phyloP scores from a whole-genome alignment of 768 basidiomycete genomes.

The Russula sp. region DNA sequence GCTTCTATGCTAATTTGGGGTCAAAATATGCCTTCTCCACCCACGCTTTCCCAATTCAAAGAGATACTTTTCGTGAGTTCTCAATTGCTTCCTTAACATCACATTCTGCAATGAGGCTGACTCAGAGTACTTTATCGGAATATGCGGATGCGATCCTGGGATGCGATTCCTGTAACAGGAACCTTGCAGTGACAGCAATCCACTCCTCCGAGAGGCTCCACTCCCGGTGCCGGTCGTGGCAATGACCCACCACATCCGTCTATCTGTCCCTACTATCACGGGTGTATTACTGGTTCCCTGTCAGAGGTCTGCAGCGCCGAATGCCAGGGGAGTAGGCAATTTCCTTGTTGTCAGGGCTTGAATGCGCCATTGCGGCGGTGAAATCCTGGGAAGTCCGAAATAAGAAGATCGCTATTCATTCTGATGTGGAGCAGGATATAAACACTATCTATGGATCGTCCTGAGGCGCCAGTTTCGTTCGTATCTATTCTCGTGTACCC shows the following conservation, averaged over 20 bases:
- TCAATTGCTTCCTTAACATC: background rate
- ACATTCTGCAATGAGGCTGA: background rate
- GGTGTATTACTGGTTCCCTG: background rate
- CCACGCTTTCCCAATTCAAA: background rate
- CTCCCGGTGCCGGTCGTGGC: background rate
- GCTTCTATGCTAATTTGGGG: background rate
- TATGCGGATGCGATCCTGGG: no score
- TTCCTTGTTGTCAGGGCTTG: background rate
- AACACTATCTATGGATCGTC: background rate
- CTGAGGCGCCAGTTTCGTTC: background rate
- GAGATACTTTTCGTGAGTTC: background rate
- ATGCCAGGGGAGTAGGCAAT: background rate
- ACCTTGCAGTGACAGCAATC: background rate
- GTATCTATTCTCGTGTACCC: background rate
- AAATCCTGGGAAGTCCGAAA: background rate
- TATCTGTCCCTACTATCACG: background rate
- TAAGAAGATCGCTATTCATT: background rate
- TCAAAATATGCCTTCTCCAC: background rate
- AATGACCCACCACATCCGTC: background rate
- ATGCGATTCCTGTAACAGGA: background rate
- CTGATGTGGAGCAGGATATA: slow-evolving; percentile 4
- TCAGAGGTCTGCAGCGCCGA: background rate
- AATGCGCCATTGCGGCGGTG: background rate
- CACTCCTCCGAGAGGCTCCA: background rate
- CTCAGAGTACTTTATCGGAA: background rate